These are phyloP conservation scores for Gaultheria prostrata DNA, from an alignment of 148 eudicot genomes.

Conservation along the genomic window DNA sequence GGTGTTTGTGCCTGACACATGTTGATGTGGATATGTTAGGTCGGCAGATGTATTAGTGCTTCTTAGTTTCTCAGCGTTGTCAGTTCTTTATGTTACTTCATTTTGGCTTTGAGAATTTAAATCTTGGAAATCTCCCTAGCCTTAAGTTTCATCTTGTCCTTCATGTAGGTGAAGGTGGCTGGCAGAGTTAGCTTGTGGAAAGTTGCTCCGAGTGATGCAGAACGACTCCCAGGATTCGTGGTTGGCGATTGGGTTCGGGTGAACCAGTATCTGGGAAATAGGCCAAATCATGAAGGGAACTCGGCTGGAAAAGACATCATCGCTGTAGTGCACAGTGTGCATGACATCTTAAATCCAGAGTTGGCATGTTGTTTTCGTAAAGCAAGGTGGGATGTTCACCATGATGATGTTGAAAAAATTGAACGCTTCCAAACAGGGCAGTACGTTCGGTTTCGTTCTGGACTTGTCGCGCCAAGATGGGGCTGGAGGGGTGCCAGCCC, in stretches of 20 bases:
- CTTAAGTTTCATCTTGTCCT: not conserved
- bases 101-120: not conserved
- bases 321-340: conserved; percentile 85
- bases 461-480: conserved; percentile 87
- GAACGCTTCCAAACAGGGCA: conserved; percentile 69
- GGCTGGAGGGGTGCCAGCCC: conserved; percentile 83
- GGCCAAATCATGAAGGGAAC: conserved; percentile 84
- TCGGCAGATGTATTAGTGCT: not conserved
- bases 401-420: conserved; percentile 78
- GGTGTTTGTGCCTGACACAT: not conserved
- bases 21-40: not conserved
- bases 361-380: conserved; percentile 83
- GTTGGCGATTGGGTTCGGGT: conserved; percentile 99
- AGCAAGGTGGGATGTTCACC: conserved; percentile 65
- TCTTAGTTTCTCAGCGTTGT: not conserved
- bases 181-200: conserved; percentile 79
- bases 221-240: conserved; percentile 72
- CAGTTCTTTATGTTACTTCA: not conserved
- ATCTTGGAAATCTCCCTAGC: not conserved
- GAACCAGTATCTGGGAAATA: conserved; percentile 66
- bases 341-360: conserved; percentile 76
- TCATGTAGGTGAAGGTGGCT: conserved; percentile 60
- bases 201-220: conserved; percentile 93
- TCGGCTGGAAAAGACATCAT: conserved; percentile 66
- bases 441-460: conserved; percentile 64